A percentile compares a stretch with the other conserved stretches of the same genome.
Evolutionary conservation across 208 protist species (phyloP).

Genomic region (Phytomonas francai): DNA sequence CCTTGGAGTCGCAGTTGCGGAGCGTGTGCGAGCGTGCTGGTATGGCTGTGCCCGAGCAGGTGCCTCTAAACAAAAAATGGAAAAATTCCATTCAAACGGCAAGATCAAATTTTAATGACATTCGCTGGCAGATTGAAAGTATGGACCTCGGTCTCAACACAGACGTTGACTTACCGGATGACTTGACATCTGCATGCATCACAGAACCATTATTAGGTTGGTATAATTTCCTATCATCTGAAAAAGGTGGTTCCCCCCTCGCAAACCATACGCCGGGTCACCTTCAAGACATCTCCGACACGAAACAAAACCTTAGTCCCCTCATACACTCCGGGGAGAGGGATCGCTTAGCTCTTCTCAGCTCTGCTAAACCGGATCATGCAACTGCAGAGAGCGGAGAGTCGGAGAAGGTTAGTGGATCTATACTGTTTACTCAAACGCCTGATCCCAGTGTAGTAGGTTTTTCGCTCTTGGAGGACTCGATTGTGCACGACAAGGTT

Average conservation of each 20-base stretch:
- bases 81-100: slow-evolving; percentile 1
- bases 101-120: slow-evolving; percentile 30
- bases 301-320: not conserved
- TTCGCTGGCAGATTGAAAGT: slow-evolving; percentile 55
- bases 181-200: not conserved
- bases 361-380: not conserved
- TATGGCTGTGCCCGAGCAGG: not conserved
- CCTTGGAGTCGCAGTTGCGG: slow-evolving; percentile 17
- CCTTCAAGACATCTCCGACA: not conserved
- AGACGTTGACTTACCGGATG: not conserved
- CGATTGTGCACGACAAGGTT: not conserved
- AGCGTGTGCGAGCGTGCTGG: not conserved
- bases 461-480: slow-evolving; percentile 23
- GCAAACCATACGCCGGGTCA: not conserved
- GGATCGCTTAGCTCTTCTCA: not conserved
- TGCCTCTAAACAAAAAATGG: not conserved
- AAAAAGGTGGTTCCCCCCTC: not conserved
- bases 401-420: not conserved
- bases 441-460: slow-evolving; percentile 38
- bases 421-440: not conserved
- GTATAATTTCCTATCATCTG: not conserved
- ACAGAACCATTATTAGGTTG: not conserved
- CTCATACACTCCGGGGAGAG: not conserved
- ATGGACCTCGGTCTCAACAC: slow-evolving; percentile 11
- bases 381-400: not conserved